phyloP scores from a whole-genome alignment of 2,329 filamentous ascomycete species.

The Domatiomyces globalis region DNA sequence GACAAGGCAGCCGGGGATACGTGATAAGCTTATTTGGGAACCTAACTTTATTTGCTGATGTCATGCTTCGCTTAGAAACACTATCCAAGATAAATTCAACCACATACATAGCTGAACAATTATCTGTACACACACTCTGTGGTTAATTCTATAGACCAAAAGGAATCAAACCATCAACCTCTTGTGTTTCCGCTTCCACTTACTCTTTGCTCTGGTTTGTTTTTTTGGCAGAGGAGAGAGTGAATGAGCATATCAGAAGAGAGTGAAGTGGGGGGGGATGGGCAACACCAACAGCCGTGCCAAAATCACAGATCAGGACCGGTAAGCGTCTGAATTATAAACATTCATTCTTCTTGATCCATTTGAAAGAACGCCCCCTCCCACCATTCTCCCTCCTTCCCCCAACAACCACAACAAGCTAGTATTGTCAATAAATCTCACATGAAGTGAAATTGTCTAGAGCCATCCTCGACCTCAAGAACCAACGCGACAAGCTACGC shows the following conservation, averaged over 20 bases:
- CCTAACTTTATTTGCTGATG: too few species aligned
- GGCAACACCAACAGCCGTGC: conserved; percentile 50
- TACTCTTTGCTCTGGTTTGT: background rate
- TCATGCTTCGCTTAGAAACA: too few species aligned
- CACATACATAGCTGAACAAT: too few species aligned
- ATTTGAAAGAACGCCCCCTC: background rate
- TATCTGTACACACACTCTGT: too few species aligned
- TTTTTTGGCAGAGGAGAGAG: background rate
- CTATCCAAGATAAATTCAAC: too few species aligned
- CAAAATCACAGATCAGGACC: conserved; percentile 68
- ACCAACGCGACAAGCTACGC: conserved; percentile 90
- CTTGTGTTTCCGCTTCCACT: too few species aligned
- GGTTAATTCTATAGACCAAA: too few species aligned
- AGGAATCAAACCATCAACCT: too few species aligned
- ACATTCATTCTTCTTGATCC: background rate
- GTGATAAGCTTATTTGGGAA: too few species aligned
- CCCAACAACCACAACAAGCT: background rate
- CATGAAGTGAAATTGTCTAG: conserved; percentile 32
- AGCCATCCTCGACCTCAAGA: conserved; percentile 94
- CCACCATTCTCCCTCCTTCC: background rate
- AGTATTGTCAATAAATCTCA: background rate
- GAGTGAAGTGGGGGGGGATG: conserved; percentile 30
- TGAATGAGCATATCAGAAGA: conserved; percentile 13
- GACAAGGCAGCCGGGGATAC: too few species aligned
- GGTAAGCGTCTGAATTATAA: conserved; percentile 39